phyloP scores from a whole-genome alignment of 2,329 filamentous ascomycete genomes.

The Trichoderma hamatum region DNA sequence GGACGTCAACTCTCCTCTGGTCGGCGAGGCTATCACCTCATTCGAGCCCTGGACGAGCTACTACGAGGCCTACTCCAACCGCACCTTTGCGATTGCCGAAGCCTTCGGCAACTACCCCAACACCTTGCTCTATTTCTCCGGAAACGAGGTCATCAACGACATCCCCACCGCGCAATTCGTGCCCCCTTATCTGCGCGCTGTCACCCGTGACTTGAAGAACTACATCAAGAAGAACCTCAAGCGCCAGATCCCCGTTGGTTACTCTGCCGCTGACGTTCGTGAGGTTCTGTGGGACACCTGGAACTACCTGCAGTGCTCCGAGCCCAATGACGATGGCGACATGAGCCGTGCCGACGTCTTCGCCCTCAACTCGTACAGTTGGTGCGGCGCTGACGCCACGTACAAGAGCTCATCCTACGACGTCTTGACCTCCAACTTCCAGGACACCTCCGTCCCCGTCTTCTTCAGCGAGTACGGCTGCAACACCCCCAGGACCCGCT shows the following conservation, averaged over 20 bases:
- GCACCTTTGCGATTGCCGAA: slow-evolving; percentile 68
- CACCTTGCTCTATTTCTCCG: slow-evolving; percentile 74
- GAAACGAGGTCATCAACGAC: slow-evolving; percentile 77
- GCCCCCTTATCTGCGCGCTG: slow-evolving; percentile 73
- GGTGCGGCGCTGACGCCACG: slow-evolving; percentile 64
- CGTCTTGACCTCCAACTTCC: slow-evolving; percentile 66
- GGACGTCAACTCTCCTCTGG: slow-evolving; percentile 67
- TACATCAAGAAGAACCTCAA: slow-evolving; percentile 73
- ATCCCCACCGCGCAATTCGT: slow-evolving; percentile 60
- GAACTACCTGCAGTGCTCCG: slow-evolving; percentile 73
- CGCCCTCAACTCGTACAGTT: slow-evolving; percentile 74
- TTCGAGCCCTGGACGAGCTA: slow-evolving; percentile 62
- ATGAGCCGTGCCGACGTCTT: slow-evolving; percentile 73
- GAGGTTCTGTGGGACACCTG: slow-evolving; percentile 72
- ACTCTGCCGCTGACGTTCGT: slow-evolving; percentile 80
- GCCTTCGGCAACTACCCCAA: slow-evolving; percentile 69
- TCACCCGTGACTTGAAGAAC: slow-evolving; percentile 78
- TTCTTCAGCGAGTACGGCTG: slow-evolving; percentile 86
- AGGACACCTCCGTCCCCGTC: slow-evolving; percentile 67
- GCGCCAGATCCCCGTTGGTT: slow-evolving; percentile 74
- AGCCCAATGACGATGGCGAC: slow-evolving; percentile 56
- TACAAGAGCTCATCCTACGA: slow-evolving; percentile 66
- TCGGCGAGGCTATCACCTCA: slow-evolving; percentile 60
- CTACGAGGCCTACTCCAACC: slow-evolving; percentile 63
- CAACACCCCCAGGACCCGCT: slow-evolving; percentile 70